phyloP scores from a whole-genome alignment of 2,329 filamentous ascomycete genomes.

The Fusarium gaditjirri region DNA sequence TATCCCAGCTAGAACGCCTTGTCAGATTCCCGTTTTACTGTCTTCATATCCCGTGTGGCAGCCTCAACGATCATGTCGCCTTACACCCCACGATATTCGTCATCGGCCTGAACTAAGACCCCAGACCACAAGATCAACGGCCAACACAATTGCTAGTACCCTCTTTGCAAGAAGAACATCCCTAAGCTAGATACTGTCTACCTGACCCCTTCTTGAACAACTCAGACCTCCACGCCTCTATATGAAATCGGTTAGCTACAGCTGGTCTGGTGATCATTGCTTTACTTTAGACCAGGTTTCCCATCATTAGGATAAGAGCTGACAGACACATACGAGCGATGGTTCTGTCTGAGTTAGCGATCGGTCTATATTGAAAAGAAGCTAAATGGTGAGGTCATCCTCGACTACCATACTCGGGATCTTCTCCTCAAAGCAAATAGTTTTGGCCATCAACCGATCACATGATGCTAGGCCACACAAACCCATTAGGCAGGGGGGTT shows the following conservation, averaged over 20 bases:
- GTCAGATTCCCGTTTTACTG: not conserved
- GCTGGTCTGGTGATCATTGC: slow-evolving; percentile 14
- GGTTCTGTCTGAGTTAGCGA: not conserved
- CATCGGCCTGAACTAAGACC: slow-evolving; percentile 32
- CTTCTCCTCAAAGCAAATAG: not conserved
- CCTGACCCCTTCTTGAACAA: slow-evolving; percentile 14
- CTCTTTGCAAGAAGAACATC: slow-evolving; percentile 29
- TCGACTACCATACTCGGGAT: not conserved
- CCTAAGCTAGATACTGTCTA: slow-evolving; percentile 6
- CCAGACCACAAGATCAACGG: slow-evolving; percentile 29
- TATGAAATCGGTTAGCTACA: slow-evolving; percentile 9
- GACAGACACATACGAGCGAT: not conserved
- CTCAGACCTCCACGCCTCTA: slow-evolving; percentile 19
- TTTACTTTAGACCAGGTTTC: not conserved
- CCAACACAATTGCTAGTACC: not conserved
- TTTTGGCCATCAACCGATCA: not conserved
- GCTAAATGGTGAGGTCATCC: not conserved
- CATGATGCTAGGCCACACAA: slow-evolving; percentile 43
- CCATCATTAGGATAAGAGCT: not conserved
- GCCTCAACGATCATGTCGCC: slow-evolving; percentile 33
- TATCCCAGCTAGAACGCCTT: not conserved
- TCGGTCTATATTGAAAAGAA: not conserved
- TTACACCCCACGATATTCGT: slow-evolving; percentile 44
- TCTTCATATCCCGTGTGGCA: not conserved
- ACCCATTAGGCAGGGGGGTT: slow-evolving; percentile 75